phyloP scores from a whole-genome alignment of 2,329 filamentous ascomycete genomes.

The Sporothrix mexicana region DNA sequence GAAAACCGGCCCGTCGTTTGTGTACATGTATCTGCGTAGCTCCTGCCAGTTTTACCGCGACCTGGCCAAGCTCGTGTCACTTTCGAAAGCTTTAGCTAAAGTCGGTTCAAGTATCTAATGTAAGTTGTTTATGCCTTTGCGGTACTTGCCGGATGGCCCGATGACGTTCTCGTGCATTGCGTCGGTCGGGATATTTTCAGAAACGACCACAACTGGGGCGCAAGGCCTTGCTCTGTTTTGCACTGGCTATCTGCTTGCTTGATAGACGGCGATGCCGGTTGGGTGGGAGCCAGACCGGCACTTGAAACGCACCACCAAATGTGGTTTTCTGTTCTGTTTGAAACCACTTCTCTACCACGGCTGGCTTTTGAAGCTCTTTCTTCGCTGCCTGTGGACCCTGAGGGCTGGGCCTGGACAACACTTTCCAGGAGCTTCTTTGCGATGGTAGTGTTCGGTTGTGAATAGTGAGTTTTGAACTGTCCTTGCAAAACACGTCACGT shows the following conservation, averaged over 20 bases:
- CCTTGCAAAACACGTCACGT: not conserved
- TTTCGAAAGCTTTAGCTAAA: not conserved
- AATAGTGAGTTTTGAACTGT: not conserved
- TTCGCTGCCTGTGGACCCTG: not conserved
- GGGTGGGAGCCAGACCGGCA: not conserved
- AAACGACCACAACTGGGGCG: not conserved
- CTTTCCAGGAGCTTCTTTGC: conserved; percentile 21
- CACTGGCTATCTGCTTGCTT: not conserved
- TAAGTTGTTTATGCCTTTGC: not conserved
- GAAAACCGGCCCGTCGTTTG: not conserved
- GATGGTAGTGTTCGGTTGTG: not conserved
- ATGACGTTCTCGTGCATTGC: conserved; percentile 30
- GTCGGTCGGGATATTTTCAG: conserved; percentile 1
- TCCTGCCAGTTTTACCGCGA: not conserved
- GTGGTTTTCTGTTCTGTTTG: not conserved
- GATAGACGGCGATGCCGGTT: not conserved
- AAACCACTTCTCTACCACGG: not conserved
- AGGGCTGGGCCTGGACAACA: conserved; percentile 7
- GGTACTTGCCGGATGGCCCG: conserved; percentile 24
- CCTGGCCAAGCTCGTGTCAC: not conserved
- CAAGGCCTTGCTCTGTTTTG: not conserved
- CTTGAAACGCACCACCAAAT: not conserved
- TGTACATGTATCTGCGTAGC: not conserved
- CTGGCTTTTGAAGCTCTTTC: not conserved
- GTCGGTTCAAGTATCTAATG: no score